phyloP scores from a whole-genome alignment of 768 basidiomycete species.

The Hericium erinaceus region DNA sequence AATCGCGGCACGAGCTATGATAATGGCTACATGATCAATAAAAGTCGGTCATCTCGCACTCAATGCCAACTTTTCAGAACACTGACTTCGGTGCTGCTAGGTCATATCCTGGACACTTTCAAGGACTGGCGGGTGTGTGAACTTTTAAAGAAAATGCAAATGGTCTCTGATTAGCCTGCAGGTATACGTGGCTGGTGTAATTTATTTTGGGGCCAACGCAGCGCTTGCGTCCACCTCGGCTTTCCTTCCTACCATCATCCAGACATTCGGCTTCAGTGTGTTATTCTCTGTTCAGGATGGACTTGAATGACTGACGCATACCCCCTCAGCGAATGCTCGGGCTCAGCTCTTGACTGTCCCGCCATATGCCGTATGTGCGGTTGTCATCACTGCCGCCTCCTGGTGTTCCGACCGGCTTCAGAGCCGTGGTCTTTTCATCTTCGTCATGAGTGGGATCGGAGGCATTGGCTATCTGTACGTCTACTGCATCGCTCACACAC shows the following conservation, averaged over 20 bases:
- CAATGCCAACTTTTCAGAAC: neutral
- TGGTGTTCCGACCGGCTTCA: conserved; percentile 61
- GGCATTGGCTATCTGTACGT: conserved; percentile 57
- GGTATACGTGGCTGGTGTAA: conserved; percentile 58
- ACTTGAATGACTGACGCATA: neutral
- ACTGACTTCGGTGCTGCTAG: conserved; percentile 24
- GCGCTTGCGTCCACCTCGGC: conserved; percentile 74
- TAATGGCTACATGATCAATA: conserved; percentile 52
- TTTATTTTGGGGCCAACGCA: conserved; percentile 72
- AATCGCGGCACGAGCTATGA: conserved; percentile 61
- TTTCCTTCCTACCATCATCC: conserved; percentile 77
- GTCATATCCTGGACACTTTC: conserved; percentile 54
- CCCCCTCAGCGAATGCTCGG: conserved; percentile 43
- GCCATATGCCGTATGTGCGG: conserved; percentile 65
- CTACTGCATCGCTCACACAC: neutral
- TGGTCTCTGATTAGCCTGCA: conserved; percentile 14
- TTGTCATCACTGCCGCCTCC: conserved; percentile 49
- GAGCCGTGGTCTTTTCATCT: conserved; percentile 44
- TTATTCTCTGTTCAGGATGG: conserved; percentile 3
- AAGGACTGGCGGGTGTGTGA: conserved; percentile 58
- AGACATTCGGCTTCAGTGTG: conserved; percentile 64
- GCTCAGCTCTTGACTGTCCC: conserved; percentile 75
- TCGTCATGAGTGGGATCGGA: conserved; percentile 33
- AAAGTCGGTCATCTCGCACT: conserved; percentile 27
- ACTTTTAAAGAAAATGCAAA: neutral